phyloP scores from a whole-genome alignment of 1,139 yeast genomes.

The Scheffersomyces insectosa region DNA sequence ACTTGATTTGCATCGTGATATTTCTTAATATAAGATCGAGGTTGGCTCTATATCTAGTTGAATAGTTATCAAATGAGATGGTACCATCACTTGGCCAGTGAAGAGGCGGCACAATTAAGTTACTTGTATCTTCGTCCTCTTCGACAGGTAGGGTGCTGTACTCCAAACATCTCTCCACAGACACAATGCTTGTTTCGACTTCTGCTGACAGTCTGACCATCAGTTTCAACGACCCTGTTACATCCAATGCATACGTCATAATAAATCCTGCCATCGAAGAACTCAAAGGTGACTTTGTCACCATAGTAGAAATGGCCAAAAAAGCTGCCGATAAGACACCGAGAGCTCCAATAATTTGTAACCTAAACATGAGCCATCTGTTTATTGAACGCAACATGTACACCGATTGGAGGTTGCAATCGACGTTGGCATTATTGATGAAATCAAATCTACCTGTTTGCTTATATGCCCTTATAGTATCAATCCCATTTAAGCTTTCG shows the following conservation, averaged over 20 bases:
- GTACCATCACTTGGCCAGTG: slow-evolving; percentile 81
- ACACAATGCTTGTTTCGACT: slow-evolving; percentile 72
- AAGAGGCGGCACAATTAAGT: slow-evolving; percentile 32
- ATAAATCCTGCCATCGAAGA: slow-evolving; percentile 75
- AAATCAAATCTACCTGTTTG: slow-evolving; percentile 55
- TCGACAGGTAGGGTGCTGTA: slow-evolving; percentile 66
- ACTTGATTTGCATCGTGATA: slow-evolving; percentile 64
- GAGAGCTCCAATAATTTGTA: slow-evolving; percentile 67
- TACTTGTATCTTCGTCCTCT: slow-evolving; percentile 33
- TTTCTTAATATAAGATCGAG: slow-evolving; percentile 77
- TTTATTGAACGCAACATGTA: slow-evolving; percentile 58
- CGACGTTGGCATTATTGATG: slow-evolving; percentile 59
- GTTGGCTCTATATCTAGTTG: slow-evolving; percentile 83
- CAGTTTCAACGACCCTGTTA: slow-evolving; percentile 59
- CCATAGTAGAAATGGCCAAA: slow-evolving; percentile 41
- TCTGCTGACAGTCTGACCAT: slow-evolving; percentile 70
- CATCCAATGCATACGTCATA: slow-evolving; percentile 69
- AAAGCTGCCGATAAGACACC: slow-evolving; percentile 62
- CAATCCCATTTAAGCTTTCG: slow-evolving; percentile 61
- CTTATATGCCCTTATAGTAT: slow-evolving; percentile 57
- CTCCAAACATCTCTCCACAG: slow-evolving; percentile 75
- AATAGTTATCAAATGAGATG: slow-evolving; percentile 70
- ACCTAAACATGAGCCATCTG: slow-evolving; percentile 72
- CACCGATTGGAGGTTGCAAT: slow-evolving; percentile 60
- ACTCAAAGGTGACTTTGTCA: slow-evolving; percentile 37